Percentiles rank a stretch among this genome's conserved stretches.
Evolutionary conservation across 495 filamentous ascomycete genomes (phyloP).

Genomic region (Talaromyces proteolyticus): DNA sequence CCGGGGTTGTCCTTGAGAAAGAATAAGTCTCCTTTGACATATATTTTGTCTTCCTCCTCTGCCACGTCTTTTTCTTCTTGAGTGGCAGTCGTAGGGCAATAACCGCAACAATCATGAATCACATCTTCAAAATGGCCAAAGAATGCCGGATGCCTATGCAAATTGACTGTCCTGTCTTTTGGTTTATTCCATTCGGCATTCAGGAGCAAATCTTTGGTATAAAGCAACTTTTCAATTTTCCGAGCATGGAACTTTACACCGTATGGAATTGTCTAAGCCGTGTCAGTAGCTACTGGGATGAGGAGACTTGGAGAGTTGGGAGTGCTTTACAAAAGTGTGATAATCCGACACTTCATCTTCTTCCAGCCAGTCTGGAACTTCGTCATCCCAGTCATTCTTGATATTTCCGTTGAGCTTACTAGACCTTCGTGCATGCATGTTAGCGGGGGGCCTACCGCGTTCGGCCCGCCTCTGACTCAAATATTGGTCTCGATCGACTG

Average conservation of each 20-base stretch:
- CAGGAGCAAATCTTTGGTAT: slow-evolving; percentile 72
- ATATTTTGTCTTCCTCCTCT: slow-evolving; percentile 64
- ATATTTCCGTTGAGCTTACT: slow-evolving; percentile 48
- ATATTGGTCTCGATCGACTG: slow-evolving; percentile 59
- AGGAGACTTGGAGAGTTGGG: background rate
- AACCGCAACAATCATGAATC: slow-evolving; percentile 72
- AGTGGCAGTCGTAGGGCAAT: slow-evolving; percentile 61
- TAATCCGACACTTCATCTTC: slow-evolving; percentile 70
- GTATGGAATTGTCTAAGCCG: slow-evolving; percentile 58
- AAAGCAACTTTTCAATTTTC: slow-evolving; percentile 72
- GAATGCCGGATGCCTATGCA: slow-evolving; percentile 75
- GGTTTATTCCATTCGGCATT: slow-evolving; percentile 82
- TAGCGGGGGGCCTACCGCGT: slow-evolving; percentile 52
- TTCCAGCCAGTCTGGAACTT: slow-evolving; percentile 75
- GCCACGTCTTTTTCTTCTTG: slow-evolving; percentile 63
- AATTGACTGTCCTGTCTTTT: slow-evolving; percentile 61
- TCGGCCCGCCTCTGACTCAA: slow-evolving; percentile 58
- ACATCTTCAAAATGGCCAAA: slow-evolving; percentile 64
- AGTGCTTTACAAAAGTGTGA: slow-evolving; percentile 52
- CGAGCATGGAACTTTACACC: slow-evolving; percentile 61
- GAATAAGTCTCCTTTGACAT: slow-evolving; percentile 59
- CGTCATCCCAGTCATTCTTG: slow-evolving; percentile 66
- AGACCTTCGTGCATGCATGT: slow-evolving; percentile 10
- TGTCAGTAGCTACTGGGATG: slow-evolving; percentile 2
- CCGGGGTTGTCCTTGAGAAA: slow-evolving; percentile 79